Evolutionary conservation across 768 basidiomycete genomes (phyloP), one percentile per base, ranked within the genome.

Genomic region (Tricholoma bakamatsutake): DNA sequence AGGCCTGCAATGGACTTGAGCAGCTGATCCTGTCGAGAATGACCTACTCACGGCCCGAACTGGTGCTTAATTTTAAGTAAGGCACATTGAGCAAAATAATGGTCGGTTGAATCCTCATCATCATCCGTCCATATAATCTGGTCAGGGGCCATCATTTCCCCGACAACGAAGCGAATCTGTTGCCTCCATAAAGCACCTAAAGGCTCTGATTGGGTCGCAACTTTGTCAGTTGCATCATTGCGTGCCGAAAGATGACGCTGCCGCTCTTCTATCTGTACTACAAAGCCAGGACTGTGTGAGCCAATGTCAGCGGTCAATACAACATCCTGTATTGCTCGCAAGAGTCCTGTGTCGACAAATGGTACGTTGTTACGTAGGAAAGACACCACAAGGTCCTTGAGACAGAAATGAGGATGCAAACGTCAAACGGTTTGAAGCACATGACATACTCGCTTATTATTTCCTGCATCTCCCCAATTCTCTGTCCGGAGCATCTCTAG

Each of bases 71-170:
- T 63, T 42, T 80, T 76, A n/a, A 72, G 65, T 0, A 88, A 58
- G 5, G 78, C 76, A 31, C 75, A 73, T 31, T 66, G 56, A 18
- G 73, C 71, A 46, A 78, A 80, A 15, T 76, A 66, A 5, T 66
- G 61, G 37, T 81, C 76, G 1, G 73, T 60, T 17, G 77, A 62
- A 8, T 63, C 66, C 42, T 73, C 71, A 47, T 83, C 81, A 47
- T 80, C 78, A 24, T 80, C 79, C 76, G 80, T 81, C 85, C 83
- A 86, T 11, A 71, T 62, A 6, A 81, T 61, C 1, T 73, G 64
- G 54, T 78, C 74, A 17, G 79, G 77, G 53, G 71, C 61, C 17
- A 82, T 69, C 40, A 86, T 70, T 1, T 71, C 66, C 54, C 70
- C 63, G 18, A 76, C 62, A 9, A 73, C 59, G 24, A 57, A 59